Percentiles rank a stretch among this genome's conserved stretches.
Evolutionary conservation across 345 rosid species (phyloP).

Genomic region (Syzygium jambos): DNA sequence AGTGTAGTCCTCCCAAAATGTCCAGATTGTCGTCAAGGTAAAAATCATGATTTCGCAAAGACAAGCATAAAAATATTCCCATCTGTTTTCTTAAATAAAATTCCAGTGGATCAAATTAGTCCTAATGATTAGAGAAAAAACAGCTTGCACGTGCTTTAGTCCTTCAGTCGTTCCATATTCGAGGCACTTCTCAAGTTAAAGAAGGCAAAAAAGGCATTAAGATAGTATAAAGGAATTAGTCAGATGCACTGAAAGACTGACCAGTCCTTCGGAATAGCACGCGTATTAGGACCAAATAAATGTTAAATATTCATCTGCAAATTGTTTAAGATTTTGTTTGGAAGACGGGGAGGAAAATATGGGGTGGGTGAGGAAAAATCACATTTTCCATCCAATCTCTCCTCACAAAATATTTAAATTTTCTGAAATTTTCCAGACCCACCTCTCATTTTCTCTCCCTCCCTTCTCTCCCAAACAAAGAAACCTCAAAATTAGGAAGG

Average conservation of each 20-base stretch:
- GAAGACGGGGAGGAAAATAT: background rate
- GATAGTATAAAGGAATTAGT: background rate
- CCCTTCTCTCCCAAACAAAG: background rate
- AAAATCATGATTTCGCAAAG: background rate
- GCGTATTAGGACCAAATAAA: background rate
- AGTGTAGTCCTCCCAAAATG: conserved; percentile 81
- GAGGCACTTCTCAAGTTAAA: background rate
- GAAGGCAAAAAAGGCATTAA: background rate
- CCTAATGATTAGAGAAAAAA: background rate
- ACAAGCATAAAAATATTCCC: background rate
- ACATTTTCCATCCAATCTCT: background rate
- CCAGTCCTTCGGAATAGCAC: background rate
- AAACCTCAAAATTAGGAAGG: background rate
- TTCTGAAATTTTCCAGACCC: background rate
- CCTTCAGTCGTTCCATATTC: background rate
- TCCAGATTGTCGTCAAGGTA: conserved; percentile 44
- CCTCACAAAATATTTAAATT: background rate
- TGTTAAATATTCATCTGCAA: background rate
- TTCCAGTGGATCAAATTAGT: background rate
- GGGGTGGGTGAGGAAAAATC: background rate
- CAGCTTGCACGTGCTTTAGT: background rate
- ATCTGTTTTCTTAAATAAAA: background rate
- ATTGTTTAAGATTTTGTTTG: background rate
- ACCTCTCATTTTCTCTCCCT: background rate
- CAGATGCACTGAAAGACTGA: background rate